Evolutionary conservation across 2,329 filamentous ascomycete species (phyloP).

Genomic region (Xylaria sp.): DNA sequence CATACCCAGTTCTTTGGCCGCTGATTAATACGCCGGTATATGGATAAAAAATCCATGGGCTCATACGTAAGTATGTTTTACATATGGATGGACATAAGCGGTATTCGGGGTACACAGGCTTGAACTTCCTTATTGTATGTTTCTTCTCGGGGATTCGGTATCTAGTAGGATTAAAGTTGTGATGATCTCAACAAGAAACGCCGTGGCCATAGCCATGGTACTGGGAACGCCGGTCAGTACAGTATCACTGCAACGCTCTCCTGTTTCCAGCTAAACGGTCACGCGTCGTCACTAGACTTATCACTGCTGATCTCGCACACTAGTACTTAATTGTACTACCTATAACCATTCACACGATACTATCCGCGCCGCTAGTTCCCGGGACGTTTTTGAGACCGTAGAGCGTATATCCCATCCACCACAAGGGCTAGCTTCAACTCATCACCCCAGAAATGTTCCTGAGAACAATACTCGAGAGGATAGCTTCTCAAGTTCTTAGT

Average conservation of each 20-base stretch:
- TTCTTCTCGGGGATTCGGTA: too few species aligned
- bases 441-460: conserved; percentile 1
- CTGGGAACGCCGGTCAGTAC: not conserved
- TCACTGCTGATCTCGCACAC: not conserved
- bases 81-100: too few species aligned
- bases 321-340: too few species aligned
- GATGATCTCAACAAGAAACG: not conserved
- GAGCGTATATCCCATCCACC: not conserved
- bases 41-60: too few species aligned
- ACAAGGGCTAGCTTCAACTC: not conserved
- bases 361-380: conserved; percentile 9
- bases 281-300: not conserved
- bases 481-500: not conserved
- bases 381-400: not conserved
- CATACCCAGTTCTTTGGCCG: not conserved
- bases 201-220: not conserved
- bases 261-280: not conserved
- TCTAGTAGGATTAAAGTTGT: not conserved
- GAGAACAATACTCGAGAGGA: not conserved
- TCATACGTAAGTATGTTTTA: too few species aligned
- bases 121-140: too few species aligned
- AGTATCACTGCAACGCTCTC: not conserved
- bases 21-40: not conserved
- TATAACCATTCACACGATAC: not conserved
- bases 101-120: too few species aligned